These are phyloP conservation scores for Lactarius psammicola DNA, from an alignment of 768 basidiomycete genomes.

Conservation along the genomic window DNA sequence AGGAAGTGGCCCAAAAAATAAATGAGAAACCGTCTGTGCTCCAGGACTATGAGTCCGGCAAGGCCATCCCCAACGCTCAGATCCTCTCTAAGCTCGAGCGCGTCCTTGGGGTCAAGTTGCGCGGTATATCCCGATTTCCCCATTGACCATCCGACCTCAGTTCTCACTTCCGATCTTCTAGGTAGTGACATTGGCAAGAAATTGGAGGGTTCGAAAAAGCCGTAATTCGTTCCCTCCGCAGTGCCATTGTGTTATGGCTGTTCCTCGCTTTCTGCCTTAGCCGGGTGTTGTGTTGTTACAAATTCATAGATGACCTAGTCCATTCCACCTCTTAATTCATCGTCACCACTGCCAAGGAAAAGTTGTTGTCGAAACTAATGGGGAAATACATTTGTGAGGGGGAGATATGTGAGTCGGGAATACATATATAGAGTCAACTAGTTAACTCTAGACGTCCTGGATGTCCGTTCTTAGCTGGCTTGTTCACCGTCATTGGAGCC, in stretches of 20 bases:
- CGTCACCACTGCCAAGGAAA: constrained; percentile 7
- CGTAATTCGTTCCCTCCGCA: constrained; percentile 48
- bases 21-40: constrained; percentile 90
- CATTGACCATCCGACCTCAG: background rate
- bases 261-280: constrained; percentile 24
- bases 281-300: constrained; percentile 29
- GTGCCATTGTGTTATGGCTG: constrained; percentile 34
- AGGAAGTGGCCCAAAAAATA: constrained; percentile 88
- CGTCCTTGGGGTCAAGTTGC: constrained; percentile 79
- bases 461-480: constrained; percentile 13
- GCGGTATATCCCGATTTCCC: constrained; percentile 49
- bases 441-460: background rate
- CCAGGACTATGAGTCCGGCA: constrained; percentile 87
- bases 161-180: constrained; percentile 34
- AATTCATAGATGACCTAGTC: constrained; percentile 20
- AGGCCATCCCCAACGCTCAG: constrained; percentile 83
- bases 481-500: constrained; percentile 27
- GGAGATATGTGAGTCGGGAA: constrained; percentile 1
- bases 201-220: constrained; percentile 74
- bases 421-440: constrained; percentile 6
- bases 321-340: background rate
- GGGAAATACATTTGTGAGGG: constrained; percentile 23
- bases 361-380: constrained; percentile 8
- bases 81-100: constrained; percentile 90
- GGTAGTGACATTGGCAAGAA: constrained; percentile 85